Base-by-base conservation (phyloP, 2,329 filamentous ascomycete genomes). In the Colletotrichum melonis region DNA sequence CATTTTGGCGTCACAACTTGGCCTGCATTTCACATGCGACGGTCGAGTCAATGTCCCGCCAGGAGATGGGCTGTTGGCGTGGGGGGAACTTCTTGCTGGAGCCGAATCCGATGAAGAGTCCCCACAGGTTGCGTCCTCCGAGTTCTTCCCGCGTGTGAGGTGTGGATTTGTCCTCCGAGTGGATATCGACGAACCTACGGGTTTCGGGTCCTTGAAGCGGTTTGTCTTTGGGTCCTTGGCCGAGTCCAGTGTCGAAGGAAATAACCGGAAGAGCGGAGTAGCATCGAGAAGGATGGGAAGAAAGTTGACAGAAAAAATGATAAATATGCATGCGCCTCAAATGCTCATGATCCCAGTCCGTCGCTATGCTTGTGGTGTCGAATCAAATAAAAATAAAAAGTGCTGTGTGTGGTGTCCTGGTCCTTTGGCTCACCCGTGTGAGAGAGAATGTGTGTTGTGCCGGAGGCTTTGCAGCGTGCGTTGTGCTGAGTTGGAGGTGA, bases 301-400 rank as follows among this genome's bases (percentile, higher is more conserved):
- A 59, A 19, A 28, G 5, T 56, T 4, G 22, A 12, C 22, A 11
- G 66, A 28, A 56, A 56, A 22, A 28, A 46, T 30, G 9, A 22
- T 49, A 32, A 9, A 9, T 46, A 49, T 73, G 67, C 60, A 70
- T 64, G 67, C 67, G 67, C 67, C 14, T 73, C 55, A 64, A 73
- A 73, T 70, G 70, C 70, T 73, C 59, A 56, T 74, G 42, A 46
- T 52, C 63, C 67, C 30, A 22, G 30, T 60, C 63, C 59, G 30
- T 75, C 73, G 73, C 73, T 75, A 75, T 75, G 73, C 73, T 72
- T 67, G 49, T 75, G 67, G 62, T 68, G 63, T 52, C 42, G 55
- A 73, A 69, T 52, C 55, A 63, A 66, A 66, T 59, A 35, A 49
- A 69, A 57, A 52, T 57, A 49, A 65, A 62, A 42, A 9, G 32